A percentile compares a stretch with the other conserved stretches of the same genome.
These are phyloP conservation scores for Thermothelomyces thermophilus DNA, from an alignment of 2,329 filamentous ascomycete genomes.

Conservation along the genomic window DNA sequence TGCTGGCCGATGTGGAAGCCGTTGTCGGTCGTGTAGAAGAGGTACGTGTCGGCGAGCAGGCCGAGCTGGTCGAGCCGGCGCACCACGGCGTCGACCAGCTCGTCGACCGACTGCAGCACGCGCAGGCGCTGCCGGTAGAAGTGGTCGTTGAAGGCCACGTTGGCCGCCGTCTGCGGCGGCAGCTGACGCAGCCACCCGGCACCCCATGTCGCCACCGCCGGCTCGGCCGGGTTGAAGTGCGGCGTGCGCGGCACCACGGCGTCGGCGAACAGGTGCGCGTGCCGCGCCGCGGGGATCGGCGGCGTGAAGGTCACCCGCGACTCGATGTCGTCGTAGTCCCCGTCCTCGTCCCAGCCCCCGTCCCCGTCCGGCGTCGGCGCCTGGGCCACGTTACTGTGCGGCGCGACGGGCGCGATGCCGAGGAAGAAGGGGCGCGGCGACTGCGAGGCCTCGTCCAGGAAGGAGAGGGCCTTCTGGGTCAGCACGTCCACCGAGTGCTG, in stretches of 20 bases:
- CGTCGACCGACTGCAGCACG: conserved; percentile 38
- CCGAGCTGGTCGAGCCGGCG: conserved; percentile 19
- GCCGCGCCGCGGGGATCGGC: conserved; percentile 51
- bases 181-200: conserved; percentile 40
- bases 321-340: conserved; percentile 13
- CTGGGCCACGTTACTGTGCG: conserved; percentile 43
- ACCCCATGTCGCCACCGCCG: too few species aligned
- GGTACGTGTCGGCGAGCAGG: conserved; percentile 54
- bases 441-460: conserved; percentile 20
- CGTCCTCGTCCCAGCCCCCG: too few species aligned
- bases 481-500: conserved; percentile 25
- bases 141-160: conserved; percentile 42
- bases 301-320: conserved; percentile 30
- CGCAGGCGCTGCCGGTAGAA: conserved; percentile 42
- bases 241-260: conserved; percentile 54
- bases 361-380: too few species aligned
- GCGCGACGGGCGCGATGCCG: conserved; percentile 51
- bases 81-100: conserved; percentile 37
- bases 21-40: conserved; percentile 54
- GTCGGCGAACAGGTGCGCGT: conserved; percentile 53
- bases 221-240: conserved; percentile 56
- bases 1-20: conserved; percentile 55
- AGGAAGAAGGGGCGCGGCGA: conserved; percentile 50
- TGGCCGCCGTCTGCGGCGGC: conserved; percentile 31
- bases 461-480: conserved; percentile 21